Evolutionary conservation across 306 rosid genomes (phyloP).

Genomic region (Comarum palustre): DNA sequence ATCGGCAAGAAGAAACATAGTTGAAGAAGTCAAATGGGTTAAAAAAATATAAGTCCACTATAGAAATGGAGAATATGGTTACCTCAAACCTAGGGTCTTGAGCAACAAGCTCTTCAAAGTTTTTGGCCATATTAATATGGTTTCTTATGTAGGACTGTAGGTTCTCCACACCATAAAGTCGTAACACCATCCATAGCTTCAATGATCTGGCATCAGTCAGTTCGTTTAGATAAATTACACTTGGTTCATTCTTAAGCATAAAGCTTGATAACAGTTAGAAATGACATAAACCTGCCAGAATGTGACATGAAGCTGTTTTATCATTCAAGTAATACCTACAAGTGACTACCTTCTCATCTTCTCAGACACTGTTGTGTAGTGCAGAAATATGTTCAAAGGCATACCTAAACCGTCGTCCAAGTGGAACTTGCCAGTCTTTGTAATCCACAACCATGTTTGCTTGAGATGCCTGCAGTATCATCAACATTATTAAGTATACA

Average conservation of each 20-base stretch:
- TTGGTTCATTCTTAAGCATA: not conserved
- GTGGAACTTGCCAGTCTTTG: slow-evolving; percentile 97
- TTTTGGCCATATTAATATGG: slow-evolving; percentile 69
- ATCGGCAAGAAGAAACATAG: slow-evolving; percentile 11
- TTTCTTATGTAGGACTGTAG: slow-evolving; percentile 61
- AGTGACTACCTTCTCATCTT: not conserved
- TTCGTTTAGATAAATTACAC: slow-evolving; percentile 7
- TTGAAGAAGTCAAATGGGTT: not conserved
- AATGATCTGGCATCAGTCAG: slow-evolving; percentile 53
- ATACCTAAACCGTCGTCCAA: slow-evolving; percentile 94
- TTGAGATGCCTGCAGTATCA: slow-evolving; percentile 69
- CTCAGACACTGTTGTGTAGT: too few relatives aligned
- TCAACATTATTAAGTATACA: slow-evolving; percentile 5
- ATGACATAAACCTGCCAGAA: slow-evolving; percentile 8
- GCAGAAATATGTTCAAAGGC: slow-evolving; percentile 24
- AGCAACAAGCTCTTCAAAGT: slow-evolving; percentile 60
- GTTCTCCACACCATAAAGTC: slow-evolving; percentile 84
- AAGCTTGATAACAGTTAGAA: not conserved
- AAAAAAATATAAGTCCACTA: not conserved
- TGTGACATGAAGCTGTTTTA: not conserved
- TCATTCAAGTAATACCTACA: not conserved
- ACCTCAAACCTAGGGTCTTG: slow-evolving; percentile 86
- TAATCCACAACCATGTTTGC: slow-evolving; percentile 74
- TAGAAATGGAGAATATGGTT: slow-evolving; percentile 6
- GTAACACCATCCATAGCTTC: slow-evolving; percentile 88